These are phyloP conservation scores for Rhynchosporium secalis DNA, from an alignment of 2,329 filamentous ascomycete species.

Conservation along the genomic window DNA sequence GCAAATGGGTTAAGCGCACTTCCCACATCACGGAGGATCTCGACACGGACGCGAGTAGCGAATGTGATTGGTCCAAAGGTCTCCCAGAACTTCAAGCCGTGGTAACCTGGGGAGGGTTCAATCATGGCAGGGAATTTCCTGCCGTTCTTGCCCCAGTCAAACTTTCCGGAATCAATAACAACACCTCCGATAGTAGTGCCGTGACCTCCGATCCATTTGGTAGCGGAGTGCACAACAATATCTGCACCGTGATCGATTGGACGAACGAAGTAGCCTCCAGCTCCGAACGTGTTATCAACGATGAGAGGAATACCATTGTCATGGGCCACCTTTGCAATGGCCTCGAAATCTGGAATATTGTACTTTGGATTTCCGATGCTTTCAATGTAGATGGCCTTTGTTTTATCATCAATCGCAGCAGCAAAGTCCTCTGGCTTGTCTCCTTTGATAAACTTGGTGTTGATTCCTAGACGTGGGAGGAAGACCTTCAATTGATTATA, in stretches of 20 bases:
- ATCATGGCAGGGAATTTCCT: constrained; percentile 90
- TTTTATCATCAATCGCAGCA: constrained; percentile 84
- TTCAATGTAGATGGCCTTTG: constrained; percentile 90
- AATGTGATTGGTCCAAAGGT: constrained; percentile 83
- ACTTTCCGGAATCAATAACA: constrained; percentile 85
- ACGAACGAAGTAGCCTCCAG: constrained; percentile 82
- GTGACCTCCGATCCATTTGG: constrained; percentile 97
- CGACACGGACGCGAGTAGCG: constrained; percentile 82
- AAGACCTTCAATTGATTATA: constrained; percentile 98
- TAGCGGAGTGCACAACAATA: constrained; percentile 91
- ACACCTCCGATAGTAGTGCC: constrained; percentile 89
- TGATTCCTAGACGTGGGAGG: constrained; percentile 81
- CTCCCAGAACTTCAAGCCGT: constrained; percentile 92
- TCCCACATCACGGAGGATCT: constrained; percentile 86
- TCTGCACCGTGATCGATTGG: constrained; percentile 91
- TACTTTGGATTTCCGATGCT: constrained; percentile 88
- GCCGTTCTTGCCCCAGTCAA: constrained; percentile 86
- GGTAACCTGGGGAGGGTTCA: constrained; percentile 85
- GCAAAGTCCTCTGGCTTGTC: constrained; percentile 79
- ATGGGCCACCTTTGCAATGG: constrained; percentile 78
- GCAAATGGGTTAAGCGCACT: constrained; percentile 83
- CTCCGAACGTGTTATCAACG: constrained; percentile 92
- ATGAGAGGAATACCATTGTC: constrained; percentile 59
- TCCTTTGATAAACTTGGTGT: constrained; percentile 82
- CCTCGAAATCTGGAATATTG: constrained; percentile 89